Conservation (phyloP, 495 filamentous ascomycete species). For the Penicillium maclennaniae region DNA sequence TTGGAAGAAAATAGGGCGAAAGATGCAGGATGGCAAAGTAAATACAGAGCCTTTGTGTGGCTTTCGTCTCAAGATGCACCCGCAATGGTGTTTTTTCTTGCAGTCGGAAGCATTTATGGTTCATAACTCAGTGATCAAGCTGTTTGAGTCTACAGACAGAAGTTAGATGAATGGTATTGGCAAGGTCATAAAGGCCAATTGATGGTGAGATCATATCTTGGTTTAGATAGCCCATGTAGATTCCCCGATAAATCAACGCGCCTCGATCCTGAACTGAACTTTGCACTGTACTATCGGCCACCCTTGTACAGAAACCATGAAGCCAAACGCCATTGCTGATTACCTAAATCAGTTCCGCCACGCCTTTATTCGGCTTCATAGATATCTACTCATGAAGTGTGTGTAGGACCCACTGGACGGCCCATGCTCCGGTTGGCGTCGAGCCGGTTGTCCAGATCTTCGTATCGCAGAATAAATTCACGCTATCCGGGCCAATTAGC, state of each 20-base stretch:
- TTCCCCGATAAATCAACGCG: constrained; percentile 27
- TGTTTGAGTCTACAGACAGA: neutral
- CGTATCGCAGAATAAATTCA: constrained; percentile 75
- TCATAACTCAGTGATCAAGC: neutral
- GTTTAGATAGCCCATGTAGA: constrained; percentile 22
- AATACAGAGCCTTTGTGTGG: no score
- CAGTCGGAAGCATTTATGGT: neutral
- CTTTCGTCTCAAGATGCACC: no score
- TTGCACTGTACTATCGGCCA: constrained; percentile 26
- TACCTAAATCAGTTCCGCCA: constrained; percentile 14
- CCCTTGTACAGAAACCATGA: constrained; percentile 29
- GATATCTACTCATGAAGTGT: constrained; percentile 36
- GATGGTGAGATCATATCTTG: constrained; percentile 28
- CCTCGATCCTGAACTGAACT: constrained; percentile 26
- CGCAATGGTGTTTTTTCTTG: neutral
- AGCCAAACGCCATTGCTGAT: constrained; percentile 39
- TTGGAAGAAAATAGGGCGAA: no score
- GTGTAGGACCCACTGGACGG: constrained; percentile 33
- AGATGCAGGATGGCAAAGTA: no score
- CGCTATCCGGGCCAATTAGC: constrained; percentile 45
- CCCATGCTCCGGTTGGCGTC: constrained; percentile 37
- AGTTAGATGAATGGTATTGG: neutral
- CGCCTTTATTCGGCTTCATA: neutral
- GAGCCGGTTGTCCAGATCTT: constrained; percentile 63
- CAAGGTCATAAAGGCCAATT: constrained; percentile 27